Evolutionary conservation across 441 rosid genomes (phyloP).

Genomic region (Erodium moschatum): DNA sequence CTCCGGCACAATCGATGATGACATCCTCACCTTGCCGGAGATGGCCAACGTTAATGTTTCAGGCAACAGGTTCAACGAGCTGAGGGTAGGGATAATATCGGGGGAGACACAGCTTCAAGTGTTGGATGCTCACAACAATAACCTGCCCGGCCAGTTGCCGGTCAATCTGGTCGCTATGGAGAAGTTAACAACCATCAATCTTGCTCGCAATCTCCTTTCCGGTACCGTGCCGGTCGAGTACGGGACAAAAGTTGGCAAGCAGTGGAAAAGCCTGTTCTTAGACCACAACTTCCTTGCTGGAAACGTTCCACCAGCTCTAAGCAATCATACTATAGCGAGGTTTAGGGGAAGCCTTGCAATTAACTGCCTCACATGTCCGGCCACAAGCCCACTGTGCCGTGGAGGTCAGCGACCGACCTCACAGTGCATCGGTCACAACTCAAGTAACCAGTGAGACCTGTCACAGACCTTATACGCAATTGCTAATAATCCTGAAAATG

Average conservation of each 20-base stretch:
- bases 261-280: conserved; percentile 43
- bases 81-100: conserved; percentile 18
- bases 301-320: conserved; percentile 35
- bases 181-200: conserved; percentile 33
- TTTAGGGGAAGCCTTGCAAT: conserved; percentile 42
- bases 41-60: conserved; percentile 25
- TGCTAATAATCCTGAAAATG: neutral
- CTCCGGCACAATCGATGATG: conserved; percentile 27
- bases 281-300: conserved; percentile 45
- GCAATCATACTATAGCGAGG: conserved; percentile 9
- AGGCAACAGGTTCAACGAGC: conserved; percentile 20
- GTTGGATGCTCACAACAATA: conserved; percentile 42
- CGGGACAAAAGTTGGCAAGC: conserved; percentile 32
- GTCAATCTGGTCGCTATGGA: conserved; percentile 28
- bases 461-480: neutral
- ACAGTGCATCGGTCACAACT: conserved; percentile 26
- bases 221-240: conserved; percentile 36
- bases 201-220: conserved; percentile 31
- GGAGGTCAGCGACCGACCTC: conserved; percentile 40
- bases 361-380: conserved; percentile 38
- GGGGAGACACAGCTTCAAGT: conserved; percentile 29
- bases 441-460: neutral
- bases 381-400: conserved; percentile 27
- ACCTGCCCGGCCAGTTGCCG: conserved; percentile 40
- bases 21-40: conserved; percentile 23